Evolutionary conservation across 768 basidiomycete species (phyloP).

Genomic region (Podaxis sp.): DNA sequence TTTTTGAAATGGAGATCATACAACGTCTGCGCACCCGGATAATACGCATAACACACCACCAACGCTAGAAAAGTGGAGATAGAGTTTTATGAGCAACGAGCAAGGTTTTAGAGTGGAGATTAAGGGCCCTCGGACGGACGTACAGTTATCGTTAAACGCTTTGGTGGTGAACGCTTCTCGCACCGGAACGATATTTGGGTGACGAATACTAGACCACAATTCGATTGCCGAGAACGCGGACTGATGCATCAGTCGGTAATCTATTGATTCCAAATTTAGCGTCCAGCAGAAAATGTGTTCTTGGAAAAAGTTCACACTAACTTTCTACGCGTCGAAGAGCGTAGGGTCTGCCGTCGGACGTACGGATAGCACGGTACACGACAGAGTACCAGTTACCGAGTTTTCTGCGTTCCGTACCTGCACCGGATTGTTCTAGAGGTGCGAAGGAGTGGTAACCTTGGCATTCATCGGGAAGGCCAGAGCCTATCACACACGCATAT

Average conservation of each 20-base stretch:
- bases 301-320: slow-evolving; percentile 34
- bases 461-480: slow-evolving; percentile 79
- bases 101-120: background rate
- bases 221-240: slow-evolving; percentile 82
- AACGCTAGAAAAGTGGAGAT: slow-evolving; percentile 54
- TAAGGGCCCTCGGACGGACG: slow-evolving; percentile 28
- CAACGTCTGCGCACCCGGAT: slow-evolving; percentile 81
- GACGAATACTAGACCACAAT: slow-evolving; percentile 78
- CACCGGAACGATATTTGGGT: slow-evolving; percentile 82
- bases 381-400: slow-evolving; percentile 82
- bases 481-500: slow-evolving; percentile 38
- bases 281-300: background rate
- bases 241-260: slow-evolving; percentile 81
- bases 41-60: slow-evolving; percentile 88
- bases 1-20: slow-evolving; percentile 75
- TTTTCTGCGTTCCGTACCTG: slow-evolving; percentile 61
- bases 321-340: slow-evolving; percentile 86
- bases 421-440: slow-evolving; percentile 61
- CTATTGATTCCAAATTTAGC: slow-evolving; percentile 35
- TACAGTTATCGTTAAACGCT: slow-evolving; percentile 91
- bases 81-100: background rate
- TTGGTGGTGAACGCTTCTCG: slow-evolving; percentile 95
- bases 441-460: slow-evolving; percentile 89
- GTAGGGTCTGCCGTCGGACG: slow-evolving; percentile 76
- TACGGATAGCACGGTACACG: slow-evolving; percentile 83